Percentiles rank a stretch among this genome's conserved stretches.
Conservation (phyloP, 73 alveolate species). For the Paraurostyla sp. region DNA sequence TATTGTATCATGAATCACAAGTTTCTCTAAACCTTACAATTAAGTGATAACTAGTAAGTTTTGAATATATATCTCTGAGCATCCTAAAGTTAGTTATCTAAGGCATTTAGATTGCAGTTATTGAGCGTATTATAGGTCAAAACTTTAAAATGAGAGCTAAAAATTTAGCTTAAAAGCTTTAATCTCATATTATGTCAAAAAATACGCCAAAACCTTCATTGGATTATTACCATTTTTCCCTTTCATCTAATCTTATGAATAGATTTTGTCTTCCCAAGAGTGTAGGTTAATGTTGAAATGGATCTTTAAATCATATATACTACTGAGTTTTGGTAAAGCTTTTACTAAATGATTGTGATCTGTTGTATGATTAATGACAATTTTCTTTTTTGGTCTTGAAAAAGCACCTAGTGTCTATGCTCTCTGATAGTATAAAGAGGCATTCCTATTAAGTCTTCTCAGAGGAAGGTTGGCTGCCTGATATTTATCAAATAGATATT, state of each 20-base stretch:
- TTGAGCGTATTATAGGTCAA: not conserved
- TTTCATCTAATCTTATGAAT: constrained; percentile 11
- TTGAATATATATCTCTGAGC: not conserved
- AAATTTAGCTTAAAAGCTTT: constrained; percentile 1
- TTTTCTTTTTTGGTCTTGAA: not conserved
- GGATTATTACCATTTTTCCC: not conserved
- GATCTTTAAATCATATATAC: not conserved
- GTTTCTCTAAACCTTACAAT: not conserved
- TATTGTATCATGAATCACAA: constrained; percentile 17
- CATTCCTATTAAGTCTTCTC: not conserved
- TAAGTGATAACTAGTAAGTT: not conserved
- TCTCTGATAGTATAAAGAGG: not conserved
- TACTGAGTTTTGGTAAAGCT: not conserved
- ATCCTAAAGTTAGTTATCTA: not conserved
- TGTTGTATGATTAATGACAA: constrained; percentile 7
- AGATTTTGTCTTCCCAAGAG: constrained; percentile 19
- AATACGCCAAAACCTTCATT: not conserved
- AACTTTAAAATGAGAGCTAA: not conserved
- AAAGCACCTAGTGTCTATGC: not conserved
- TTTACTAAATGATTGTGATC: not conserved
- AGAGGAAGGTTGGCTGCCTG: constrained; percentile 16
- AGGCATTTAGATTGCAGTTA: not conserved
- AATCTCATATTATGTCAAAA: not conserved
- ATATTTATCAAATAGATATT: not conserved
- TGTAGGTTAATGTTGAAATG: constrained; percentile 1